Conservation (phyloP, 352 stramenopile genomes). For the Phytopythium oedochilum region DNA sequence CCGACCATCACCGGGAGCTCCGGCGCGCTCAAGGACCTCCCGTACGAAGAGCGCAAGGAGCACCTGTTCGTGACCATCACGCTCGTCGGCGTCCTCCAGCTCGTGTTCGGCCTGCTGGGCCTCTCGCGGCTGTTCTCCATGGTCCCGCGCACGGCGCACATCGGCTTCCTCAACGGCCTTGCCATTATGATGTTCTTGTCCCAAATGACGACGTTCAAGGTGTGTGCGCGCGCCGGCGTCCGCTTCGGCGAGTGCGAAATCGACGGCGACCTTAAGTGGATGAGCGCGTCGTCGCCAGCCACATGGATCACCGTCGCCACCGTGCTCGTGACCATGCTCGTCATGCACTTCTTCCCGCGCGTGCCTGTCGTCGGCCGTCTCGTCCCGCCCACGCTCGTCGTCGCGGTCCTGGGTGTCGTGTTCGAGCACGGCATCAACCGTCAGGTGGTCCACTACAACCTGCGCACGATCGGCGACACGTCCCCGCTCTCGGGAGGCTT, state of each 20-base stretch:
- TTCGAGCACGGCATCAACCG: slow-evolving; percentile 89
- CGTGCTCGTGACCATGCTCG: slow-evolving; percentile 75
- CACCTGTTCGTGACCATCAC: slow-evolving; percentile 89
- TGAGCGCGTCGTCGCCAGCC: slow-evolving; percentile 44
- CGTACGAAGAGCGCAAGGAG: slow-evolving; percentile 62
- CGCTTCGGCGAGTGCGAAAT: slow-evolving; percentile 78
- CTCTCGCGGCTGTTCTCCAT: slow-evolving; percentile 91
- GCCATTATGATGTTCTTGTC: slow-evolving; percentile 93
- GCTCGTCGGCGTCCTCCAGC: slow-evolving; percentile 82
- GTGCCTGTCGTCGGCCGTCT: slow-evolving; percentile 52
- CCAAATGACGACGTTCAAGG: slow-evolving; percentile 90
- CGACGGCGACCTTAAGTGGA: slow-evolving; percentile 63
- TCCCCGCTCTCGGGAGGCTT: slow-evolving; percentile 47
- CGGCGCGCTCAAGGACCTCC: slow-evolving; percentile 45
- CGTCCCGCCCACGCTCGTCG: slow-evolving; percentile 80
- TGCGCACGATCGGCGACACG: slow-evolving; percentile 76
- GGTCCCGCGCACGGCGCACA: slow-evolving; percentile 92
- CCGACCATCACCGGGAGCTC: slow-evolving; percentile 64
- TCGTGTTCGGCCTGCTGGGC: slow-evolving; percentile 73
- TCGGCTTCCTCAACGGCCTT: slow-evolving; percentile 96
- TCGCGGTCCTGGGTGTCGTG: slow-evolving; percentile 63
- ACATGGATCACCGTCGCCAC: slow-evolving; percentile 67
- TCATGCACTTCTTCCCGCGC: slow-evolving; percentile 84
- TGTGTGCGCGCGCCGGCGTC: slow-evolving; percentile 47
- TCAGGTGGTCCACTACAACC: slow-evolving; percentile 60